phyloP scores from a whole-genome alignment of 2,329 filamentous ascomycete genomes.

The Hymenotorrendiella dingleyae region DNA sequence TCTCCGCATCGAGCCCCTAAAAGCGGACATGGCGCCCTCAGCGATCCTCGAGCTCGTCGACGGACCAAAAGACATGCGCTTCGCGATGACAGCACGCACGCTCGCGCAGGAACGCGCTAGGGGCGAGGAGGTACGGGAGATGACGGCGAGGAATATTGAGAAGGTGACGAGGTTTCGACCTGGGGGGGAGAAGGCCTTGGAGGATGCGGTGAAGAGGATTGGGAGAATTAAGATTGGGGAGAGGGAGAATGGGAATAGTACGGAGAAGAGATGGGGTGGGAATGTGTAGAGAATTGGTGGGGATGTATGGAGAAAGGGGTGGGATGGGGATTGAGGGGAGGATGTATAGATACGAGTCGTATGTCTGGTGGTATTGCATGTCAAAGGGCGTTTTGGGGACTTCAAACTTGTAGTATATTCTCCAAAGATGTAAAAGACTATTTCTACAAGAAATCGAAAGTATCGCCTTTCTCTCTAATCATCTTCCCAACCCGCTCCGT shows the following conservation, averaged over 20 bases:
- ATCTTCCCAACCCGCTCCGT: slow-evolving; percentile 75
- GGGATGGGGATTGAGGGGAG: background rate
- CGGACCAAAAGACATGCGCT: slow-evolving; percentile 87
- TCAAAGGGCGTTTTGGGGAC: slow-evolving; percentile 9
- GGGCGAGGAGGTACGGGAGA: slow-evolving; percentile 55
- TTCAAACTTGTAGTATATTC: slow-evolving; percentile 5
- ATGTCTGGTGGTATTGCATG: slow-evolving; percentile 11
- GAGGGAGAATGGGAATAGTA: slow-evolving; percentile 24
- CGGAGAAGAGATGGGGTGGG: slow-evolving; percentile 30
- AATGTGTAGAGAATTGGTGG: slow-evolving; percentile 10
- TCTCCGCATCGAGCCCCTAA: slow-evolving; percentile 82
- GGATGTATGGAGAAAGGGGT: slow-evolving; percentile 1
- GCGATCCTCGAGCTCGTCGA: slow-evolving; percentile 95
- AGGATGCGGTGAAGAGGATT: slow-evolving; percentile 51
- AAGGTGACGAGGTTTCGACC: slow-evolving; percentile 77
- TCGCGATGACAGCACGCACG: slow-evolving; percentile 85
- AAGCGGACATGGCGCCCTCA: slow-evolving; percentile 78
- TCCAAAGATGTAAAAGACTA: slow-evolving; percentile 6
- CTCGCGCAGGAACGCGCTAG: slow-evolving; percentile 59
- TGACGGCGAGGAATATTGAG: slow-evolving; percentile 71
- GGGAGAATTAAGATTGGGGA: slow-evolving; percentile 31
- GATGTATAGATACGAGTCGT: slow-evolving; percentile 3
- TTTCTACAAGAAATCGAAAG: slow-evolving; percentile 82
- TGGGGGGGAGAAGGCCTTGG: slow-evolving; percentile 60
- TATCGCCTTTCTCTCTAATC: slow-evolving; percentile 78